phyloP scores from a whole-genome alignment of 441 rosid genomes.

The Syzygium syzygioides region DNA sequence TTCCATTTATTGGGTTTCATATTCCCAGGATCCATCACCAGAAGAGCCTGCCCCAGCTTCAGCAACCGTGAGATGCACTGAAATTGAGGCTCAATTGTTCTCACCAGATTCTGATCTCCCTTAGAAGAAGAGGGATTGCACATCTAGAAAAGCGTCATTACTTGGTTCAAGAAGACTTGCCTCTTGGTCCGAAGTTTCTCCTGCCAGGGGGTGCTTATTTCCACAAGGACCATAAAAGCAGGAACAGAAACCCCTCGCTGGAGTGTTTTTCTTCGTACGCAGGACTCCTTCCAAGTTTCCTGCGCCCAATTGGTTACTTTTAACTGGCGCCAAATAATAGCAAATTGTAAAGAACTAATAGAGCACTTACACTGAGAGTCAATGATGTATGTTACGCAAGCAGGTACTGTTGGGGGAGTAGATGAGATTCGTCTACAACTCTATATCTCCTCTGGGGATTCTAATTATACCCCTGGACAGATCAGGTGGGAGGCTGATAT shows the following conservation, averaged over 20 bases:
- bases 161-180: not conserved
- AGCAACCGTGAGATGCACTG: not conserved
- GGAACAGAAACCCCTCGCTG: not conserved
- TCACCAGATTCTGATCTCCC: not conserved
- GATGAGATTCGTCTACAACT: conserved; percentile 16
- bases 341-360: not conserved
- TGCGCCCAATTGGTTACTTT: not conserved
- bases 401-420: not conserved
- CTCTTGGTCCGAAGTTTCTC: not conserved
- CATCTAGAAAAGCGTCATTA: not conserved
- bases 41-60: not conserved
- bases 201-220: not conserved
- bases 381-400: not conserved
- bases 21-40: not conserved
- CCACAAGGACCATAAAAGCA: not conserved
- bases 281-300: not conserved
- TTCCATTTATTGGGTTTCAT: not conserved
- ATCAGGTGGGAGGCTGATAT: conserved; percentile 24
- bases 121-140: not conserved
- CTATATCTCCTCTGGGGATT: conserved; percentile 37
- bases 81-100: not conserved
- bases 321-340: not conserved
- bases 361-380: not conserved
- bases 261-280: not conserved
- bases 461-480: conserved; percentile 34